Base-by-base conservation (phyloP, 257 asterid genomes). In the Buddleja alternifolia region DNA sequence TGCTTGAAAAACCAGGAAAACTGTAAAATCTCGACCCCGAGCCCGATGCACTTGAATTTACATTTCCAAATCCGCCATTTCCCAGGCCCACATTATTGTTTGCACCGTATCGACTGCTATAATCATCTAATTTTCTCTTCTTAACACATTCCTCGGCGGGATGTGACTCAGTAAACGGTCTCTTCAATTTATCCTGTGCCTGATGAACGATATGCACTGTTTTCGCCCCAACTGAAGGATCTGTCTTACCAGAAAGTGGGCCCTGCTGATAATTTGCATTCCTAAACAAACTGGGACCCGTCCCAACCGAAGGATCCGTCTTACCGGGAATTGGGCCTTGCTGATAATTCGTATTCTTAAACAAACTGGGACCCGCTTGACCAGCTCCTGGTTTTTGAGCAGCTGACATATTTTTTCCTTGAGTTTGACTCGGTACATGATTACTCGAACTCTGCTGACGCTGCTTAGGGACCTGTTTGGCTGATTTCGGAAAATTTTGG, bases 131-230 rank as follows among this genome's bases (percentile, higher is more conserved):
- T 70, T 82, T 80, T 60, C 74, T 69, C 81, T 69, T 84, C 77
- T 88, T 85, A 12, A 14, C 21, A 69, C 41, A 24, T 55, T 32
- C 45, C 34, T 65, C 84, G 78, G 75, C 63, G 45, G 73, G 48
- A 19, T 65, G 66, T 41, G 88, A 70, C 70, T 80, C 86, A 63
- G 70, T 77, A 70, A 72, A 82, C 10, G 84, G 78, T 71, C 92
- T 82, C 81, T 86, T 90, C 79, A 75, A 34, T 72, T 67, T 74
- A 67, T 78, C 84, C 34, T 75, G 83, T 24, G 82, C 90, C 79
- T 66, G 89, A 77, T 81, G 87, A 59, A 78, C 80, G 45, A 78
- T 79, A 66, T 57, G 71, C 21, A 82, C 78, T 34, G 84, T 82
- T 77, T 87, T 85, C 52, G 75, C 84, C 6, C 84, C 78, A 73